Base-by-base conservation (phyloP, 2,329 filamentous ascomycete genomes). In the Geoglossum cookeanum region DNA sequence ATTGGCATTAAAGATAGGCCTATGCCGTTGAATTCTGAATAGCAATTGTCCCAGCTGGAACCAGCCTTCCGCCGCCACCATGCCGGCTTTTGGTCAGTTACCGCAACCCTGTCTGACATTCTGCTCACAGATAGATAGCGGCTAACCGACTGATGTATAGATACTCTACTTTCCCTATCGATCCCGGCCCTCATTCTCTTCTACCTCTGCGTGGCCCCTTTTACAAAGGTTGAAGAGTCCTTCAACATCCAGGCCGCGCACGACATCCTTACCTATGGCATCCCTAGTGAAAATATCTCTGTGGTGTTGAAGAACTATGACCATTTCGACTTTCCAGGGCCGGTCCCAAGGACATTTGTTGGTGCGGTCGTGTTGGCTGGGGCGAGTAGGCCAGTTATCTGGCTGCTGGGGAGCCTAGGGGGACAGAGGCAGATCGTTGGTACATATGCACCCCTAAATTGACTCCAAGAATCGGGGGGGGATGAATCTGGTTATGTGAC, bases 141-240 rank as follows among this genome's bases (percentile, higher is more conserved):
- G 11, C 27, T 37, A 56, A 29, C 44, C 13, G 35, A 13, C 27
- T 52, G 17, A 53, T 17, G 1, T 63, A 63, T 67, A 77, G 77
- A 79, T 63, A 62, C 68, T 32, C 58, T 75, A 15, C 65, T 83
- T 45, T 68, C 72, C 56, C 66, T 81, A 61, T 70, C 82, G 55
- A 73, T 89, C 58, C 84, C 86, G 1, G 68, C 75, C 1, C 67
- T 83, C 37, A 75, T 87, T 63, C 68, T 85, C 59, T 57, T 85
- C 57, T 87, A 95, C 69, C 79, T 94, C 57, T 65, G 81, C 60
- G 68, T 81, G 29, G 81, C 90, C 9, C 92, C 92, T 0, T 91
- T 94, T 72, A 96, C 90, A 58, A 98, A 98, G 70, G 92, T 98
- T 59, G 92, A 98, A 69, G 92, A 98, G 70, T 97, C 91, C 0